phyloP scores from a whole-genome alignment of 2,329 filamentous ascomycete species.

The Talaromyces pinophilus region DNA sequence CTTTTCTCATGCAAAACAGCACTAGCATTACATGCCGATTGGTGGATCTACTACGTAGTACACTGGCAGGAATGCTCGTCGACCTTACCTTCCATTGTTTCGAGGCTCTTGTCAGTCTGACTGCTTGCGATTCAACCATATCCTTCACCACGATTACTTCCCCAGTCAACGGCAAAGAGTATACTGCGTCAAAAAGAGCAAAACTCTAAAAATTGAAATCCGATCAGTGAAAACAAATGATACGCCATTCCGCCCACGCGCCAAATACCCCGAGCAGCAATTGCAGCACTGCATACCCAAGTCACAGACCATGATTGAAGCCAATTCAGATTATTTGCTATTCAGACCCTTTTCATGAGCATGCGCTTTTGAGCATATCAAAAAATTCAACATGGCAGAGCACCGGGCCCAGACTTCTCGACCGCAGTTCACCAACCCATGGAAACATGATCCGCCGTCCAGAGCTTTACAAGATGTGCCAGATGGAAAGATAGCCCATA shows the following conservation, averaged over 20 bases:
- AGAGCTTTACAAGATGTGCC: constrained; percentile 35
- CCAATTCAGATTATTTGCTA: neutral
- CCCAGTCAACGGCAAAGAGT: neutral
- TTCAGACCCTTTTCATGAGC: neutral
- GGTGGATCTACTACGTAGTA: neutral
- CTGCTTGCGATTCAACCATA: neutral
- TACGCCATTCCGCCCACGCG: neutral
- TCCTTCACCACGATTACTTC: neutral
- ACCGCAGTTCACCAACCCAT: constrained; percentile 32
- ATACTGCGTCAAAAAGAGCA: neutral
- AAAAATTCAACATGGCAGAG: constrained; percentile 27
- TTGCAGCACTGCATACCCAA: neutral
- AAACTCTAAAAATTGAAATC: neutral
- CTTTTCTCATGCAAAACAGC: neutral
- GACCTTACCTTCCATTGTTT: constrained; percentile 1
- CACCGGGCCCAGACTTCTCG: constrained; percentile 24
- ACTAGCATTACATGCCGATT: constrained; percentile 10
- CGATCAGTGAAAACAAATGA: neutral
- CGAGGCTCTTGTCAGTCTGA: neutral
- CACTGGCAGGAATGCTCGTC: constrained; percentile 8
- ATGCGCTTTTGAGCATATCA: neutral
- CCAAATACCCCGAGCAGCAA: neutral
- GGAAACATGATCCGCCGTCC: constrained; percentile 30
- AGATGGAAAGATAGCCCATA: constrained; percentile 48
- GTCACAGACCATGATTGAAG: constrained; percentile 17